phyloP scores from a whole-genome alignment of 1,284 basidiomycete species.

The Trichosporon inkin region DNA sequence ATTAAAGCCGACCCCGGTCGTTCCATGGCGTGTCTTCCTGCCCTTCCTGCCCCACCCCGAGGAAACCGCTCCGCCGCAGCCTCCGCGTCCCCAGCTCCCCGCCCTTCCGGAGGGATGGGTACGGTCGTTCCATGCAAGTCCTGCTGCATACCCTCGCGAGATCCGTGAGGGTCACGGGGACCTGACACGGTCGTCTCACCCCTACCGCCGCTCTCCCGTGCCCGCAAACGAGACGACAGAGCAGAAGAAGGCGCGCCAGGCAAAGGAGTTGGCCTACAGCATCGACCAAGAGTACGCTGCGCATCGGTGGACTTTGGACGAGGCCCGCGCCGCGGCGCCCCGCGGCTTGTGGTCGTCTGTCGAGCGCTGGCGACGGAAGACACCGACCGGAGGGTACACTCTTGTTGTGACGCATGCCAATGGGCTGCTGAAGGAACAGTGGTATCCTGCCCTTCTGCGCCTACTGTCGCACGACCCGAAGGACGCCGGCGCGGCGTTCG shows the following conservation, averaged over 20 bases:
- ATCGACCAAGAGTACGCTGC: slow-evolving; percentile 11
- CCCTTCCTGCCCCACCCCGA: slow-evolving; percentile 20
- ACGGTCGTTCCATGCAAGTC: slow-evolving; percentile 64
- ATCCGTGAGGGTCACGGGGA: slow-evolving; percentile 33
- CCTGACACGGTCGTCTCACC: slow-evolving; percentile 22
- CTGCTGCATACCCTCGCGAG: slow-evolving; percentile 62
- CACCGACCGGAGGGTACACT: slow-evolving; percentile 55
- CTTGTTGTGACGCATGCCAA: slow-evolving; percentile 73
- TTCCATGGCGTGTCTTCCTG: slow-evolving; percentile 14
- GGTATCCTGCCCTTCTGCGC: slow-evolving; percentile 60
- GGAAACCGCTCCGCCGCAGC: slow-evolving; percentile 4
- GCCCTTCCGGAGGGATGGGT: slow-evolving; percentile 48
- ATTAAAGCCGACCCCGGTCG: slow-evolving; percentile 4
- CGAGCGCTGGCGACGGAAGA: slow-evolving; percentile 22
- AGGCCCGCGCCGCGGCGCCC: slow-evolving; percentile 30
- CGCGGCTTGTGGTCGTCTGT: slow-evolving; percentile 43
- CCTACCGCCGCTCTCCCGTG: slow-evolving; percentile 16
- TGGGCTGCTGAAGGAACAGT: slow-evolving; percentile 61
- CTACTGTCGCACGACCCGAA: slow-evolving; percentile 43
- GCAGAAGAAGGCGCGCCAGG: slow-evolving; percentile 39
- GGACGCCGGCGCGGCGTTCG: slow-evolving; percentile 11
- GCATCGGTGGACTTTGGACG: slow-evolving; percentile 12
- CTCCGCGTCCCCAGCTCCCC: slow-evolving; percentile 25
- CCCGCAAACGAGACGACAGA: slow-evolving; percentile 21
- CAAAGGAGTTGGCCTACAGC: slow-evolving; percentile 18